These are phyloP conservation scores for Marasmius sp. DNA, from an alignment of 1,284 basidiomycete species.

Conservation along the genomic window DNA sequence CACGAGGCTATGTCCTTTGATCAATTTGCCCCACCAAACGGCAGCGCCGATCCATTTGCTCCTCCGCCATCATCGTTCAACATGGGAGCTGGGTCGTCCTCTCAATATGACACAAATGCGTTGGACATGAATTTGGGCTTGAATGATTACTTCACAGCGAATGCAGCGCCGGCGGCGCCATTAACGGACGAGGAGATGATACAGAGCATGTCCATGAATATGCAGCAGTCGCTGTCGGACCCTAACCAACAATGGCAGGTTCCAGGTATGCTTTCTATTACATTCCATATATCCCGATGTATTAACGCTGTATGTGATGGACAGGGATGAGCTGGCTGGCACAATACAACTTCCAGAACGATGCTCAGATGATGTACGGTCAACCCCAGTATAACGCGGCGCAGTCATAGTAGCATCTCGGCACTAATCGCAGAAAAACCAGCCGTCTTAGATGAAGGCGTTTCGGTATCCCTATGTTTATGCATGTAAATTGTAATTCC, in stretches of 20 bases:
- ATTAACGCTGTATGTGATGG: background rate
- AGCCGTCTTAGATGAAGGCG: too few species aligned
- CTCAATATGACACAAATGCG: background rate
- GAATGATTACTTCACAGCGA: background rate
- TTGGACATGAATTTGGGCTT: background rate
- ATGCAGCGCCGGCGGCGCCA: background rate
- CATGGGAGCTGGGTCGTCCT: background rate
- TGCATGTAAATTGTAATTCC: background rate
- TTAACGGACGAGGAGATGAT: slow-evolving; percentile 10
- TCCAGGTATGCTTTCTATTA: slow-evolving; percentile 3
- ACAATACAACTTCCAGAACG: slow-evolving; percentile 13
- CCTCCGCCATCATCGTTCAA: slow-evolving; percentile 1
- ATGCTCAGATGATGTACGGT: slow-evolving; percentile 9
- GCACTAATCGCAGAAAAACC: background rate
- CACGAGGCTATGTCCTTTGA: slow-evolving; percentile 47
- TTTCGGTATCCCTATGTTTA: too few species aligned
- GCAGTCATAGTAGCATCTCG: background rate
- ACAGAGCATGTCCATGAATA: background rate
- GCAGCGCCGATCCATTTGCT: slow-evolving; percentile 9
- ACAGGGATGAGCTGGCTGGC: slow-evolving; percentile 11
- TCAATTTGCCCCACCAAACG: slow-evolving; percentile 38
- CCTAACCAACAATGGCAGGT: slow-evolving; percentile 8
- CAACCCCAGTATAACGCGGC: background rate
- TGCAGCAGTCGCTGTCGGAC: slow-evolving; percentile 9
- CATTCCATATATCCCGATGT: background rate